Percentiles rank a stretch among this genome's conserved stretches.
Conservation (phyloP, 768 basidiomycete genomes). For the Mycena vitilis region DNA sequence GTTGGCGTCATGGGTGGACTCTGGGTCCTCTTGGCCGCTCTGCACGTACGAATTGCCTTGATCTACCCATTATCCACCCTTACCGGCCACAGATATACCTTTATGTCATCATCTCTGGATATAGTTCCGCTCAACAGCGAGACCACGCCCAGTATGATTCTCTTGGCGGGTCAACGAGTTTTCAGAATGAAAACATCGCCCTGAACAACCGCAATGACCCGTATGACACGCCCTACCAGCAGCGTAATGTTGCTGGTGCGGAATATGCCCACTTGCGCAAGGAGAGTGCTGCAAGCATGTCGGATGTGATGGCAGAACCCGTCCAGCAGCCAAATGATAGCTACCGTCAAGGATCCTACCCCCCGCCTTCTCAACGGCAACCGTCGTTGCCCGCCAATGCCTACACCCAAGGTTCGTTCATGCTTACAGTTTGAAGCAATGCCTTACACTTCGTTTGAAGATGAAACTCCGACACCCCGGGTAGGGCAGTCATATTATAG, state of each 20-base stretch:
- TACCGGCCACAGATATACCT: constrained; percentile 57
- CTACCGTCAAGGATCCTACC: constrained; percentile 49
- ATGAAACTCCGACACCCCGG: constrained; percentile 38
- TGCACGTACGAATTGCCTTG: constrained; percentile 68
- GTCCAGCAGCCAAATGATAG: constrained; percentile 59
- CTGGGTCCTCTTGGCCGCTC: constrained; percentile 82
- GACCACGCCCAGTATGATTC: constrained; percentile 87
- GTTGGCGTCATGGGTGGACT: constrained; percentile 91
- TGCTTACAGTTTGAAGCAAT: background rate
- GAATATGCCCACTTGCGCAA: constrained; percentile 63
- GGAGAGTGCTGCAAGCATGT: constrained; percentile 65
- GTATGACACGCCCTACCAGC: constrained; percentile 64
- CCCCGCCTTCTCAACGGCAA: constrained; percentile 40
- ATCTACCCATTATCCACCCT: constrained; percentile 21
- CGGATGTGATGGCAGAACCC: constrained; percentile 65
- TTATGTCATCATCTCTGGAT: constrained; percentile 62
- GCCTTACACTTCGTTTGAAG: background rate
- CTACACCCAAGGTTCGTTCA: constrained; percentile 48
- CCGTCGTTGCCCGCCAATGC: constrained; percentile 42
- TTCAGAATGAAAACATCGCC: constrained; percentile 68
- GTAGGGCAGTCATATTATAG: constrained; percentile 42
- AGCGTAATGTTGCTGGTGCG: constrained; percentile 38
- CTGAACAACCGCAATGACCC: constrained; percentile 73
- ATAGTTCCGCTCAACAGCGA: constrained; percentile 76
- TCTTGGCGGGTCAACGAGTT: constrained; percentile 69